Conservation (phyloP, 352 stramenopile species). For the Globisporangium alternatum region DNA sequence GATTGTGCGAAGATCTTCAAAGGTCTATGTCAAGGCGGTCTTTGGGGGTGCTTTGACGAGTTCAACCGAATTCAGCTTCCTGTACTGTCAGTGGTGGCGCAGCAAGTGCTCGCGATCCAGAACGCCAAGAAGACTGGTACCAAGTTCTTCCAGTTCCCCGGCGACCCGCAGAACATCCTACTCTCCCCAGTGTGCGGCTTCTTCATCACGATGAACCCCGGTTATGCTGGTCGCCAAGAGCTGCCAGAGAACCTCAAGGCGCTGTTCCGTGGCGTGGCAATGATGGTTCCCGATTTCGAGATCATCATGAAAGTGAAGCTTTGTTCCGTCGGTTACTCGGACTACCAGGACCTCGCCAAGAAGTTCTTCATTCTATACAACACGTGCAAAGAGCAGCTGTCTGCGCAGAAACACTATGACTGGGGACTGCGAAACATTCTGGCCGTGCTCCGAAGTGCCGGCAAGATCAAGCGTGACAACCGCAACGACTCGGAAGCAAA, state of each 20-base stretch:
- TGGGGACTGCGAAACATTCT: conserved; percentile 91
- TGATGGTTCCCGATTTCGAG: conserved; percentile 93
- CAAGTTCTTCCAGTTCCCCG: conserved; percentile 97
- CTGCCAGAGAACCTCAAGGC: conserved; percentile 99
- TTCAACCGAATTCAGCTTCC: conserved; percentile 98
- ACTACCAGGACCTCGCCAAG: conserved; percentile 90
- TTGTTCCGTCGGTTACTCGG: conserved; percentile 92
- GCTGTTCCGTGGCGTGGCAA: conserved; percentile 87
- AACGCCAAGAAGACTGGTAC: conserved; percentile 97
- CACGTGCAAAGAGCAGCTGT: conserved; percentile 91
- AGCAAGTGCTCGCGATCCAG: conserved; percentile 97
- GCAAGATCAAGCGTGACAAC: conserved; percentile 91
- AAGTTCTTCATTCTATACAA: conserved; percentile 93
- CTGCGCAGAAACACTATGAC: conserved; percentile 92
- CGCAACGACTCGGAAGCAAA: conserved; percentile 86
- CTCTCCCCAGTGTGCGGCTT: conserved; percentile 95
- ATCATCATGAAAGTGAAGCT: conserved; percentile 97
- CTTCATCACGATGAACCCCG: conserved; percentile 99
- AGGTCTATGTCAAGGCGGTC: conserved; percentile 93
- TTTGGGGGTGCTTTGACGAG: conserved; percentile 98
- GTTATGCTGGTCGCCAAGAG: conserved; percentile 97
- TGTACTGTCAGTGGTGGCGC: conserved; percentile 96
- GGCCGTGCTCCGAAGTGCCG: conserved; percentile 83
- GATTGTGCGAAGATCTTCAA: conserved; percentile 99
- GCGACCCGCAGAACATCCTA: conserved; percentile 96